Evolutionary conservation across 1,284 basidiomycete genomes (phyloP).

Genomic region (Malassezia caprae): DNA sequence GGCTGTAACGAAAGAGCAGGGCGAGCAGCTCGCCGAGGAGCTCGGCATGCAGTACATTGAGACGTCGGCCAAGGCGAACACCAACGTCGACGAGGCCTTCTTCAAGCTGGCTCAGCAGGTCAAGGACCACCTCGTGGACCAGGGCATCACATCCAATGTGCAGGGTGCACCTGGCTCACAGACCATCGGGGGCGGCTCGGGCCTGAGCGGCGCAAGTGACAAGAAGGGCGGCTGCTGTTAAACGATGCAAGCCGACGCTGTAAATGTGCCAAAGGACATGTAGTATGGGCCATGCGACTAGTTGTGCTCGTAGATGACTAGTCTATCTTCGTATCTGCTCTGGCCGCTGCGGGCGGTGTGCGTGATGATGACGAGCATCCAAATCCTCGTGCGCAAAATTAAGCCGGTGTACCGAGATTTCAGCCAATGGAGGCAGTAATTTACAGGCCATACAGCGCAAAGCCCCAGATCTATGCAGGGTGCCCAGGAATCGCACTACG

Average conservation of each 20-base stretch:
- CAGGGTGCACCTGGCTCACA: constrained; percentile 6
- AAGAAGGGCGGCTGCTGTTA: constrained; percentile 19
- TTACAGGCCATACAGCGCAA: not conserved
- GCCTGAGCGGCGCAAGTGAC: not conserved
- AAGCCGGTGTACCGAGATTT: not conserved
- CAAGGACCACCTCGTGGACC: constrained; percentile 86
- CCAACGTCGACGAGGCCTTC: constrained; percentile 97
- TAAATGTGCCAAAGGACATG: not conserved
- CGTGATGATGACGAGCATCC: not conserved
- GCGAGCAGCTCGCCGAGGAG: constrained; percentile 64
- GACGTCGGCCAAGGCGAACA: constrained; percentile 93
- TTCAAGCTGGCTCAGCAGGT: constrained; percentile 72
- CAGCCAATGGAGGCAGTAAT: not conserved
- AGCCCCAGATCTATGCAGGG: not conserved
- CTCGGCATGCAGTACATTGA: constrained; percentile 93
- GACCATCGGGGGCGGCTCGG: not conserved
- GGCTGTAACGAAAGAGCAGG: constrained; percentile 73
- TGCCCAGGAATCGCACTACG: not conserved
- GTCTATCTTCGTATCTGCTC: not conserved
- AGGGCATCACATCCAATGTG: constrained; percentile 18
- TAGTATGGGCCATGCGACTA: not conserved
- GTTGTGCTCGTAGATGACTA: not conserved
- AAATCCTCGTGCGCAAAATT: not conserved
- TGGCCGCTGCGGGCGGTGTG: not conserved
- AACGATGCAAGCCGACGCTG: not conserved